Evolutionary conservation across 2,329 filamentous ascomycete genomes (phyloP).

Genomic region (Neoarthrinium moseri): DNA sequence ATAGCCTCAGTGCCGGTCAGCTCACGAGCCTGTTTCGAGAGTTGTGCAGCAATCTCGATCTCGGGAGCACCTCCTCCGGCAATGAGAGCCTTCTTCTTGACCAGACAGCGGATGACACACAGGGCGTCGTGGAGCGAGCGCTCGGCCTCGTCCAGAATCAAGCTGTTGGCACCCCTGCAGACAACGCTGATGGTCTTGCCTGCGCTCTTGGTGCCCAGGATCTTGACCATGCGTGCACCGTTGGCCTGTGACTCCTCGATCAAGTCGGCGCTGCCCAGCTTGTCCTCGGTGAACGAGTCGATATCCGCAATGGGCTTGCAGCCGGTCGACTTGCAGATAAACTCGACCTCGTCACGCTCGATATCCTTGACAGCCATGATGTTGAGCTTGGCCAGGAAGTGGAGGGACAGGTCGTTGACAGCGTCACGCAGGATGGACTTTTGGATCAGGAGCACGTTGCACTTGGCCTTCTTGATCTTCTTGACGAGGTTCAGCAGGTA

Average conservation of each 20-base stretch:
- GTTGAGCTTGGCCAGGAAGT: constrained; percentile 96
- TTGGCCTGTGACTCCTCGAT: constrained; percentile 88
- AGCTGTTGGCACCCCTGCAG: constrained; percentile 86
- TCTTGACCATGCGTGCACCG: constrained; percentile 90
- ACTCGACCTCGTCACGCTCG: constrained; percentile 97
- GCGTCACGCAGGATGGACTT: constrained; percentile 98
- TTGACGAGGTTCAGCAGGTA: constrained; percentile 99
- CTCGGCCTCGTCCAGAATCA: constrained; percentile 97
- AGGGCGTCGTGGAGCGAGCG: constrained; percentile 95
- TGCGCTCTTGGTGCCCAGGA: constrained; percentile 82
- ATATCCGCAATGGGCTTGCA: constrained; percentile 99
- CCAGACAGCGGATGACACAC: constrained; percentile 93
- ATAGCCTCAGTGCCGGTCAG: constrained; percentile 91
- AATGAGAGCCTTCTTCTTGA: constrained; percentile 99
- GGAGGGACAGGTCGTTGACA: constrained; percentile 94
- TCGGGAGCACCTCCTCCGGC: constrained; percentile 95
- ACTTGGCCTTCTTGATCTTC: constrained; percentile 99
- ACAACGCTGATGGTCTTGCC: constrained; percentile 93
- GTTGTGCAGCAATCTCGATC: constrained; percentile 88
- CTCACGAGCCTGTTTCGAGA: constrained; percentile 78
- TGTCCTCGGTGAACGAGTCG: constrained; percentile 98
- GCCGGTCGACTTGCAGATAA: constrained; percentile 97
- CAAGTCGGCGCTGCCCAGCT: constrained; percentile 89
- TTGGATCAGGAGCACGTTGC: constrained; percentile 96
- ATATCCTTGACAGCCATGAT: constrained; percentile 97